Conservation (phyloP, 78 protist species). For the slime mould (Dictyostelium discoideum) region DNA sequence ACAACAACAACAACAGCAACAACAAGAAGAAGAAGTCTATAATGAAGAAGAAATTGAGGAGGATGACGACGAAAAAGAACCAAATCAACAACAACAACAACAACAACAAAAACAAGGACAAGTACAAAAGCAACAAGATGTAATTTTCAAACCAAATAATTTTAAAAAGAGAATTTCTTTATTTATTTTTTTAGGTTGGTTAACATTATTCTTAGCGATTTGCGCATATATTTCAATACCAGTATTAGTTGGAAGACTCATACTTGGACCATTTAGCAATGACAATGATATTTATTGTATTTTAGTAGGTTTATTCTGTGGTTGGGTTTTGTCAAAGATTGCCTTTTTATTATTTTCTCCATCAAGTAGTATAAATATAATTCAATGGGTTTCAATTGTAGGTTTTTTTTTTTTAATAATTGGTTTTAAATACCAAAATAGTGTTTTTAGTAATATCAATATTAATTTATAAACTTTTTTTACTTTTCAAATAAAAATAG, state of each 20-base stretch:
- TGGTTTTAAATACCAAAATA: neutral
- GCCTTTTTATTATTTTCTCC: constrained; percentile 1
- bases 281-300: constrained; percentile 40
- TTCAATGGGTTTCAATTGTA: constrained; percentile 30
- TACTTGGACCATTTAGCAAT: neutral
- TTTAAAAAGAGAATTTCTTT: neutral
- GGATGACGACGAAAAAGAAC: neutral
- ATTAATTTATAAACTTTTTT: neutral
- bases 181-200: constrained; percentile 56
- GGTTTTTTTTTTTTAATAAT: neutral
- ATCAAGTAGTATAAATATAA: neutral
- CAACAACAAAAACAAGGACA: neutral
- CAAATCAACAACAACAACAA: constrained; percentile 8
- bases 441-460: neutral
- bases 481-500: neutral
- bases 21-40: neutral
- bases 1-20: constrained; percentile 20
- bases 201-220: neutral
- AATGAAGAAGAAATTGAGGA: neutral
- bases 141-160: constrained; percentile 8
- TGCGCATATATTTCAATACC: constrained; percentile 8
- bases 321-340: neutral
- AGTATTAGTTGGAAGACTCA: constrained; percentile 34
- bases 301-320: constrained; percentile 8
- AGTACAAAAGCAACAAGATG: neutral